phyloP scores from a whole-genome alignment of 352 stramenopile genomes.

The Pythium pyrilobum region DNA sequence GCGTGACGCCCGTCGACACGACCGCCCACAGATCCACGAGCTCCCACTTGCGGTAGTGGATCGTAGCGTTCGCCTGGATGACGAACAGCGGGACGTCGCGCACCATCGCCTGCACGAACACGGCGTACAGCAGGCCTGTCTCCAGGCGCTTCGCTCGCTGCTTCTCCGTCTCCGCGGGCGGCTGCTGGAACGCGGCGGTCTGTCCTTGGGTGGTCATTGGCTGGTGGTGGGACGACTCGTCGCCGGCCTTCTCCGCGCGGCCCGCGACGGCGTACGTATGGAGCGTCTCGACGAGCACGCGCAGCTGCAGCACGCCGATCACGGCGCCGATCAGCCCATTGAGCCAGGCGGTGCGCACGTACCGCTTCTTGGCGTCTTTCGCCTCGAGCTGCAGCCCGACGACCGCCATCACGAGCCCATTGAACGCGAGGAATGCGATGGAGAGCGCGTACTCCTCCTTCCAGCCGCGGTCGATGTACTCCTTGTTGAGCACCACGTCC shows the following conservation, averaged over 20 bases:
- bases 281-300: conserved; percentile 54
- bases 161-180: background rate
- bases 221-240: background rate
- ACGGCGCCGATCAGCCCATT: conserved; percentile 36
- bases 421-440: conserved; percentile 58
- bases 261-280: conserved; percentile 20
- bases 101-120: conserved; percentile 66
- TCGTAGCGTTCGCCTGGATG: conserved; percentile 69
- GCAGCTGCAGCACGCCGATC: conserved; percentile 55
- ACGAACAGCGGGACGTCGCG: conserved; percentile 70
- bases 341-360: conserved; percentile 15
- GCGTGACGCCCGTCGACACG: conserved; percentile 39
- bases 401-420: conserved; percentile 52
- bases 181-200: too few species aligned
- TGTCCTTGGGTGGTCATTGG: too few species aligned
- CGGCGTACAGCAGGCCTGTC: conserved; percentile 35
- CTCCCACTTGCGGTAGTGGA: conserved; percentile 79
- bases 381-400: conserved; percentile 48
- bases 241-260: background rate
- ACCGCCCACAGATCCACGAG: conserved; percentile 59
- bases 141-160: conserved; percentile 17
- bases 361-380: conserved; percentile 28
- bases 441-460: conserved; percentile 70
- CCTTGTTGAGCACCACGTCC: conserved; percentile 63
- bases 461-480: conserved; percentile 71